phyloP scores from a whole-genome alignment of 805 yeast genomes.

The Jamesozyma hellenica region DNA sequence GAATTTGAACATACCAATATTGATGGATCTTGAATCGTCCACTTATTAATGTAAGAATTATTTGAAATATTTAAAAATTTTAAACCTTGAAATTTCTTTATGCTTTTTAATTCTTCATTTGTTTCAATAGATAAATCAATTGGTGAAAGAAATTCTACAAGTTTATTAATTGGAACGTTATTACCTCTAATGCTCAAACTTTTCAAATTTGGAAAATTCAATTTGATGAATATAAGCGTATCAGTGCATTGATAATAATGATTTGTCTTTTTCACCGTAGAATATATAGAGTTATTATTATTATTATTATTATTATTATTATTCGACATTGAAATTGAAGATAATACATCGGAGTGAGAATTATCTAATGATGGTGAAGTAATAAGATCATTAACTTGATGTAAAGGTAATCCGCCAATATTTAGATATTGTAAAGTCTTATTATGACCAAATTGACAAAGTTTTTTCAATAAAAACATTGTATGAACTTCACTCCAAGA shows the following conservation, averaged over 20 bases:
- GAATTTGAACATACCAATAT: slow-evolving; percentile 37
- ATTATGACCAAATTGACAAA: slow-evolving; percentile 30
- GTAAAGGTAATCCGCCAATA: slow-evolving; percentile 56
- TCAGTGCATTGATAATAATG: slow-evolving; percentile 25
- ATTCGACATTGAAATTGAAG: slow-evolving; percentile 10
- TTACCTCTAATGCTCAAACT: slow-evolving; percentile 30
- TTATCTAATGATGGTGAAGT: slow-evolving; percentile 7
- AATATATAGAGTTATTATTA: slow-evolving; percentile 1
- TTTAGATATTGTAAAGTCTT: slow-evolving; percentile 38
- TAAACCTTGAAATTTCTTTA: slow-evolving; percentile 28
- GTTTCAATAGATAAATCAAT: slow-evolving; percentile 11
- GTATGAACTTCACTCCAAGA: slow-evolving; percentile 43
- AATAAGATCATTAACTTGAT: slow-evolving; percentile 15
- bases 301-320: no score
- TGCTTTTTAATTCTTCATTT: slow-evolving; percentile 7
- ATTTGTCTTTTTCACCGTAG: slow-evolving; percentile 12
- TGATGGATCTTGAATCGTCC: slow-evolving; percentile 45
- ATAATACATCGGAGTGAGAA: slow-evolving; percentile 1
- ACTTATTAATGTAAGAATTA: slow-evolving; percentile 46
- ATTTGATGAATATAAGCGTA: slow-evolving; percentile 31
- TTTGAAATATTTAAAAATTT: slow-evolving; percentile 59
- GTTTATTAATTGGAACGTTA: slow-evolving; percentile 26
- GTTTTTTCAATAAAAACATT: slow-evolving; percentile 35
- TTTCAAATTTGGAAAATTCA: slow-evolving; percentile 32
- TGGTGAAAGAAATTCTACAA: slow-evolving; percentile 29